These are phyloP conservation scores for Insectozyma bohioensis DNA, from an alignment of 1,139 yeast genomes.

Conservation along the genomic window DNA sequence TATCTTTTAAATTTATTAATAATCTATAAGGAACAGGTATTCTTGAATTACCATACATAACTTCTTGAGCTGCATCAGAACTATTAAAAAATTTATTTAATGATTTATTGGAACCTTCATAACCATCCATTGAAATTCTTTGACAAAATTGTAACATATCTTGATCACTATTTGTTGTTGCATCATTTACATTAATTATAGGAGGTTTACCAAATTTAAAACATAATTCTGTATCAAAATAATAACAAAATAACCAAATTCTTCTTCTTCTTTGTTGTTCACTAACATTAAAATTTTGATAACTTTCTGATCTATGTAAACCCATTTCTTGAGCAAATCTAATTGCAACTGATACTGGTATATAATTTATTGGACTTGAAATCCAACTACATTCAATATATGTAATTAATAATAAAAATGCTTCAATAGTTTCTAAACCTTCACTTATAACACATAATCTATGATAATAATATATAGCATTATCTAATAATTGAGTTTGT, in stretches of 20 bases:
- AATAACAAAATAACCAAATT: conserved; percentile 59
- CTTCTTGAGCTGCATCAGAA: conserved; percentile 3
- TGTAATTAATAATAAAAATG: conserved; percentile 43
- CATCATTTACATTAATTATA: conserved; percentile 50
- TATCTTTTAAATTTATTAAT: conserved; percentile 4
- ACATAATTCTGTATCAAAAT: conserved; percentile 54
- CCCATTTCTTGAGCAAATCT: conserved; percentile 68
- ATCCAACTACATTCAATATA: conserved; percentile 47
- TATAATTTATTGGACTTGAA: conserved; percentile 42
- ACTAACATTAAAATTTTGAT: conserved; percentile 30
- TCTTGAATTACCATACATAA: conserved; percentile 2
- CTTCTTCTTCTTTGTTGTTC: conserved; percentile 41
- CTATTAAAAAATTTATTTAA: background rate
- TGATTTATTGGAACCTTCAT: background rate
- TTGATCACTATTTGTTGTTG: conserved; percentile 27
- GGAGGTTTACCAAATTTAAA: conserved; percentile 64
- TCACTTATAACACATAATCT: conserved; percentile 48
- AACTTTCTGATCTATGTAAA: conserved; percentile 57
- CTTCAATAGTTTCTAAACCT: conserved; percentile 51
- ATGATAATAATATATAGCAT: conserved; percentile 49
- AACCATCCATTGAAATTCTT: background rate
- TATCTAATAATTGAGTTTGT: conserved; percentile 29
- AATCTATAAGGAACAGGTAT: conserved; percentile 6
- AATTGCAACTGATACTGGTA: conserved; percentile 50
- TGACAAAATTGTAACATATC: conserved; percentile 12